These are phyloP conservation scores for Aegilops longissima DNA, from an alignment of 176 grass and related monocot species.

Conservation along the genomic window DNA sequence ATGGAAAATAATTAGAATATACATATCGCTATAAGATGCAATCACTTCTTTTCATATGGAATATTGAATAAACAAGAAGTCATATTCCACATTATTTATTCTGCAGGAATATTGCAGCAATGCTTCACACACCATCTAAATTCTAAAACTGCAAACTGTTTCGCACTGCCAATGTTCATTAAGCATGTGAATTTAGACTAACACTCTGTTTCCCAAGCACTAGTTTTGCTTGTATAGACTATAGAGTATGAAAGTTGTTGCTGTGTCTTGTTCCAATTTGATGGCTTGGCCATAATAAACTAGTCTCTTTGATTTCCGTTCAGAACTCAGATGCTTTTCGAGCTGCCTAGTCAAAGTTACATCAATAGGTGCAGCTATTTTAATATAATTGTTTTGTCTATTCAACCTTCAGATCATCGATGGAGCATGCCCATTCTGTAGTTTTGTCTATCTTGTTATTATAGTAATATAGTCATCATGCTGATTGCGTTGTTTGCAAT, in stretches of 20 bases:
- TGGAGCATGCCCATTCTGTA: neutral
- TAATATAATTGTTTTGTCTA: neutral
- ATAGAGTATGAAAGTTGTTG: neutral
- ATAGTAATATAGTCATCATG: neutral
- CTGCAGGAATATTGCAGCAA: neutral
- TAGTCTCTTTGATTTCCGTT: slow-evolving; percentile 7
- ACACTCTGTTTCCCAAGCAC: neutral
- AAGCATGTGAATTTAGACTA: neutral
- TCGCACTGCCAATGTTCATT: neutral
- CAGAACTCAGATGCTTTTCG: slow-evolving; percentile 1
- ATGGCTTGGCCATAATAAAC: neutral
- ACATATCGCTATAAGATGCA: neutral
- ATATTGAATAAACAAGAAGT: slow-evolving; percentile 3
- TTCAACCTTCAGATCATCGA: neutral
- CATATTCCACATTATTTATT: neutral
- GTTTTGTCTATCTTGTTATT: slow-evolving; percentile 7
- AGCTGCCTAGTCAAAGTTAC: neutral
- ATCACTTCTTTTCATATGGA: neutral
- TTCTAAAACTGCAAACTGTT: neutral
- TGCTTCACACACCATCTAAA: neutral
- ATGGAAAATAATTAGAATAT: neutral
- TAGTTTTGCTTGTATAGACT: slow-evolving; percentile 6
- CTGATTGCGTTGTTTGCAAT: slow-evolving; percentile 5
- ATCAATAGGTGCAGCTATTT: neutral
- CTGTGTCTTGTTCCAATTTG: neutral